Conservation (phyloP, 306 rosid genomes). For the Vigna hirtella region DNA sequence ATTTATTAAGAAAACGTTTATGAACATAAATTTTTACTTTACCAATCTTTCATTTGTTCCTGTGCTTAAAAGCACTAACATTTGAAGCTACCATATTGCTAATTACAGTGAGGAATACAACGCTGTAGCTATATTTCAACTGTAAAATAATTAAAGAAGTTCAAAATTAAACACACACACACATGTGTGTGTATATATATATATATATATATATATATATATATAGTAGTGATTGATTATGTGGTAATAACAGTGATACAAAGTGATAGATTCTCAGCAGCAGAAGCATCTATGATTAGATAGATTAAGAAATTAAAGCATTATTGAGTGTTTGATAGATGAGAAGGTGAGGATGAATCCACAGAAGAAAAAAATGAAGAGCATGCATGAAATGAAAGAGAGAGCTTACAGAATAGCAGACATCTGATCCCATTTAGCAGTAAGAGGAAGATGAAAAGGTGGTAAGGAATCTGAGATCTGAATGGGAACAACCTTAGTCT, state of each 20-base stretch:
- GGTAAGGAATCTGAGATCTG: slow-evolving; percentile 47
- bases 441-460: slow-evolving; percentile 56
- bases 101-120: not conserved
- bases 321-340: no score
- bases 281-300: no score
- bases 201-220: no score
- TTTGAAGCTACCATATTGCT: not conserved
- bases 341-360: no score
- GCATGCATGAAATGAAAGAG: not conserved
- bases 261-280: no score
- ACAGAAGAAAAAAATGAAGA: no score
- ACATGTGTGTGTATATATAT: no score
- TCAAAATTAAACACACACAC: not conserved
- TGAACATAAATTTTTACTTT: not conserved
- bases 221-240: no score
- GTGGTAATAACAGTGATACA: no score
- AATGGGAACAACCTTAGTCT: slow-evolving; percentile 55
- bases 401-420: slow-evolving; percentile 73
- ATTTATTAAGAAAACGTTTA: not conserved
- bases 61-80: not conserved
- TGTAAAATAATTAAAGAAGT: not conserved
- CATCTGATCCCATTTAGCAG: slow-evolving; percentile 73
- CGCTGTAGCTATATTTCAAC: not conserved
- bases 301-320: no score
- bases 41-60: not conserved